Percentiles rank a stretch among this genome's conserved stretches.
These are phyloP conservation scores for Exophiala viscosa DNA, from an alignment of 2,329 filamentous ascomycete species.

Conservation along the genomic window DNA sequence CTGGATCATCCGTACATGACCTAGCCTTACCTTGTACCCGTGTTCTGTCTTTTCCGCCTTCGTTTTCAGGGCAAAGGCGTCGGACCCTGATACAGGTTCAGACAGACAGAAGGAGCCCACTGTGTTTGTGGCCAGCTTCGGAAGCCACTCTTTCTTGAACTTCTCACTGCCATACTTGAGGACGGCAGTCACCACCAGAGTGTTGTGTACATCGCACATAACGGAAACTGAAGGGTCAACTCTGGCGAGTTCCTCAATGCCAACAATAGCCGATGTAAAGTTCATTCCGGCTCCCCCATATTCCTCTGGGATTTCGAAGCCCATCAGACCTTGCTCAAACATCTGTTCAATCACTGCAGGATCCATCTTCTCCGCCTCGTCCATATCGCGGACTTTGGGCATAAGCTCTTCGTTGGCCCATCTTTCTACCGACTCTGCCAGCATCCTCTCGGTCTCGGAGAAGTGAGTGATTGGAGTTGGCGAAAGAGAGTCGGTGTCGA, in stretches of 20 bases:
- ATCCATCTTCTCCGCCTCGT: conserved; percentile 94
- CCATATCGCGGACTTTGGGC: conserved; percentile 93
- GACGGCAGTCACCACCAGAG: conserved; percentile 89
- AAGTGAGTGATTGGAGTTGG: conserved; percentile 92
- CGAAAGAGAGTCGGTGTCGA: conserved; percentile 69
- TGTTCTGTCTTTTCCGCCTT: conserved; percentile 78
- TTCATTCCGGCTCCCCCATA: conserved; percentile 98
- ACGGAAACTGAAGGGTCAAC: conserved; percentile 95
- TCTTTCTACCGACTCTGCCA: conserved; percentile 85
- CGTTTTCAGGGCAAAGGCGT: conserved; percentile 92
- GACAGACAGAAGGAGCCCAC: conserved; percentile 90
- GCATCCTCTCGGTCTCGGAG: conserved; percentile 82
- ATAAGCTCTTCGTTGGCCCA: conserved; percentile 86
- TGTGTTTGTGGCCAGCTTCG: conserved; percentile 82
- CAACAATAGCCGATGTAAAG: conserved; percentile 93
- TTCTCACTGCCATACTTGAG: conserved; percentile 76
- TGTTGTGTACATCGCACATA: conserved; percentile 96
- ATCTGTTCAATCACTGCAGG: conserved; percentile 80
- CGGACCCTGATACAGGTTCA: conserved; percentile 87
- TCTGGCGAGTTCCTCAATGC: conserved; percentile 91
- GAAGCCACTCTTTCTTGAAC: conserved; percentile 80
- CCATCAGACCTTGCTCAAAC: conserved; percentile 97
- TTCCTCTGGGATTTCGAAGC: conserved; percentile 94
- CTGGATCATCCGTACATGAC: neutral
- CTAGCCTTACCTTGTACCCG: conserved; percentile 56